These are phyloP conservation scores for Boletus bicolor DNA, from an alignment of 768 basidiomycete genomes.

Conservation along the genomic window DNA sequence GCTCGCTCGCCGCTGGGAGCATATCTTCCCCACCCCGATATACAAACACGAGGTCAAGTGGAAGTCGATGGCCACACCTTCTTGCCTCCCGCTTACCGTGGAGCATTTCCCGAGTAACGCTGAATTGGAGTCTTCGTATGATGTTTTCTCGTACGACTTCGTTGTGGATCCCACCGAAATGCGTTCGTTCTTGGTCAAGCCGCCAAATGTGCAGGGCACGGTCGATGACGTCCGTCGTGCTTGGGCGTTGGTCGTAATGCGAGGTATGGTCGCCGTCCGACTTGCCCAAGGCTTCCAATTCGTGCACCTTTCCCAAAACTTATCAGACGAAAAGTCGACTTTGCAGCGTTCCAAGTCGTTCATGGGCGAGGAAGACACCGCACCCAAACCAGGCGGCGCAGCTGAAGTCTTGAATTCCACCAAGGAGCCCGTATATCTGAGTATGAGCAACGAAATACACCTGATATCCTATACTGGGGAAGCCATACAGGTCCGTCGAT, in stretches of 20 bases:
- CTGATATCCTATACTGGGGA: slow-evolving; percentile 89
- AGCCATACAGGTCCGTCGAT: slow-evolving; percentile 82
- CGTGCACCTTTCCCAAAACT: slow-evolving; percentile 51
- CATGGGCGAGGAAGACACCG: slow-evolving; percentile 49
- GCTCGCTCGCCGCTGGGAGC: slow-evolving; percentile 88
- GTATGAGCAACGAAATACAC: slow-evolving; percentile 95
- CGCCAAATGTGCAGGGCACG: slow-evolving; percentile 45
- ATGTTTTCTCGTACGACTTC: slow-evolving; percentile 85
- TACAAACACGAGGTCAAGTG: slow-evolving; percentile 91
- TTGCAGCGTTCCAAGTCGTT: slow-evolving; percentile 56
- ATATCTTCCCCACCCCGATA: slow-evolving; percentile 68
- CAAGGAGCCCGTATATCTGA: slow-evolving; percentile 78
- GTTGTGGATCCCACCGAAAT: slow-evolving; percentile 82
- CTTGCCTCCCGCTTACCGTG: slow-evolving; percentile 85
- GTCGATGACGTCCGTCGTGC: slow-evolving; percentile 59
- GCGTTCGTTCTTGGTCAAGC: slow-evolving; percentile 81
- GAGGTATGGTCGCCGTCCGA: slow-evolving; percentile 89
- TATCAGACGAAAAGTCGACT: slow-evolving; percentile 32
- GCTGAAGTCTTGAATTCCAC: slow-evolving; percentile 61
- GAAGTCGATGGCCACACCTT: slow-evolving; percentile 80
- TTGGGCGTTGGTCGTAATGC: slow-evolving; percentile 82
- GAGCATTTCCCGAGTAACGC: slow-evolving; percentile 79
- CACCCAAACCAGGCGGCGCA: slow-evolving; percentile 57
- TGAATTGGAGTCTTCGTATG: slow-evolving; percentile 74
- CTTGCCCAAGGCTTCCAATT: slow-evolving; percentile 96